Evolutionary conservation across 2,329 filamentous ascomycete species (phyloP).

Genomic region (Fusarium sp.): DNA sequence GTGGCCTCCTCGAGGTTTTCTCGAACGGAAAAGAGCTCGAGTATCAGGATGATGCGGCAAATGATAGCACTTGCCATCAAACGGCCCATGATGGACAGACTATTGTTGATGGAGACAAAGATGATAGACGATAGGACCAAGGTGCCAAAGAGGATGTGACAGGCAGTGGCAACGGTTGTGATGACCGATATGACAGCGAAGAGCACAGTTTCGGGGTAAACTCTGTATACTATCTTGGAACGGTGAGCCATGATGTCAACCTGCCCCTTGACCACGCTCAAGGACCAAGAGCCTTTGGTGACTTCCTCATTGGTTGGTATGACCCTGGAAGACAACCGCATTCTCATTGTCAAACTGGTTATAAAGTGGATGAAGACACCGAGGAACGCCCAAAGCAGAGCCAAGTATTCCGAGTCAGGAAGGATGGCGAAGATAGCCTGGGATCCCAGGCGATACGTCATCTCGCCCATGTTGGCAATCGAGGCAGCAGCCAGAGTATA

Average conservation of each 20-base stretch:
- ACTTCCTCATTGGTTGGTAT: conserved; percentile 7
- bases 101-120: conserved; percentile 31
- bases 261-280: conserved; percentile 10
- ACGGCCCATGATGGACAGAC: conserved; percentile 14
- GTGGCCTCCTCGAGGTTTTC: conserved; percentile 20
- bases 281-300: conserved; percentile 12
- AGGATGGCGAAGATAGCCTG: conserved; percentile 7
- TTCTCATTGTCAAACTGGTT: conserved; percentile 10
- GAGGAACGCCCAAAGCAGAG: conserved; percentile 28
- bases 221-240: conserved; percentile 19
- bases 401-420: conserved; percentile 1
- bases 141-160: conserved; percentile 28
- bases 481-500: conserved; percentile 23
- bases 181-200: conserved; percentile 18
- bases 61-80: conserved; percentile 22
- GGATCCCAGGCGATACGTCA: conserved; percentile 18
- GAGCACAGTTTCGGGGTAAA: conserved; percentile 17
- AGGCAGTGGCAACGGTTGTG: conserved; percentile 18
- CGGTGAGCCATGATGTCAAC: conserved; percentile 19
- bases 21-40: conserved; percentile 20
- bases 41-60: conserved; percentile 16
- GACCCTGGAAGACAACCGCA: conserved; percentile 11
- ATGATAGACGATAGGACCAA: conserved; percentile 21
- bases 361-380: conserved; percentile 22
- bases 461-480: conserved; percentile 25